Evolutionary conservation across 805 yeast species (phyloP).

Genomic region (Pichia nanzhaoensis): DNA sequence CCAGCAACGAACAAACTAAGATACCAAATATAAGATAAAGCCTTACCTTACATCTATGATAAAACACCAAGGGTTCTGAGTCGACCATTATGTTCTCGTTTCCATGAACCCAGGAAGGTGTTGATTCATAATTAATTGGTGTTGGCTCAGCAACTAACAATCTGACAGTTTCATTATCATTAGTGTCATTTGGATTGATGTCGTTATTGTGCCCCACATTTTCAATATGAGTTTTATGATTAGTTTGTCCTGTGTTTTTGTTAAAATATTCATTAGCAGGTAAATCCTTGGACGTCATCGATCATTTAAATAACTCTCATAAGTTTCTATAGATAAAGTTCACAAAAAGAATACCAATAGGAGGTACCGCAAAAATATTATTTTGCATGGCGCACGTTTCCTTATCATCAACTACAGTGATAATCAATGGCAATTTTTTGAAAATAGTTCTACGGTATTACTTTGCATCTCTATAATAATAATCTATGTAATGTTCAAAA

Average conservation of each 20-base stretch:
- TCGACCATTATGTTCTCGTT: background rate
- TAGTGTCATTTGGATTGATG: background rate
- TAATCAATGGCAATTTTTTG: too few species aligned
- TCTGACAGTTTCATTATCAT: conserved; percentile 3
- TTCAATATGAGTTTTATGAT: background rate
- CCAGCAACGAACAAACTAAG: background rate
- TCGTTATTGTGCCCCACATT: background rate
- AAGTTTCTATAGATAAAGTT: too few species aligned
- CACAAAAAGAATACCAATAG: too few species aligned
- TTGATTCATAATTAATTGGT: conserved; percentile 1
- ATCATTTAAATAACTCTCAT: background rate
- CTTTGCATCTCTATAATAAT: too few species aligned
- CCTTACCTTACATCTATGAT: background rate
- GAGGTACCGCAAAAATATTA: too few species aligned
- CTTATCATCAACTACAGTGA: too few species aligned
- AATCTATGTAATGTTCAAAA: conserved; percentile 1
- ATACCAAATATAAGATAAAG: background rate
- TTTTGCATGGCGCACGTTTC: too few species aligned
- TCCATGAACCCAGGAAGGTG: conserved; percentile 1
- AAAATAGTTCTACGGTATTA: too few species aligned
- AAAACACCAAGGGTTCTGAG: background rate
- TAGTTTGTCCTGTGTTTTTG: background rate
- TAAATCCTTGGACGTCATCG: background rate
- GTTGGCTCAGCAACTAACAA: conserved; percentile 4
- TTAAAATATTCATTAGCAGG: background rate